Evolutionary conservation across 1,284 basidiomycete species (phyloP), one percentile per base, ranked within the genome.

Genomic region (Leccinum subspadiceum): DNA sequence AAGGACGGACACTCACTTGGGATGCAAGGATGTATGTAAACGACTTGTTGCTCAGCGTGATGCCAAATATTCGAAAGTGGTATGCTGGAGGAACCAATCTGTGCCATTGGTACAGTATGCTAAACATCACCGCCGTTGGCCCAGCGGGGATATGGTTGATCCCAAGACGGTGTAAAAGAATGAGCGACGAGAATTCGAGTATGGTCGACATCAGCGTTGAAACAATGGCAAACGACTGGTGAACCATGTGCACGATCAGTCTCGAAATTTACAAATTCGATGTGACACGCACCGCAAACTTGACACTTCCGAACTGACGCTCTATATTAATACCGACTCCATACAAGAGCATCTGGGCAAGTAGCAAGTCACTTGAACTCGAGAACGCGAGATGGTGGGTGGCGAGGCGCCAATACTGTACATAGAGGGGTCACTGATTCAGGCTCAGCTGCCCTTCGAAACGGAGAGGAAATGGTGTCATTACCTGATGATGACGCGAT

Each of bases 351-450:
- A 96, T 69, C 64, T 91, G 85, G 1, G 84, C 85, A 52, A 96
- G 72, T 55, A 97, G 83, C 33, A 98, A 80, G 70, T 96, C 93
- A 60, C 90, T 90, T 0, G 91, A 94, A 72, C 88, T 95, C 4
- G 87, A 82, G 70, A 91, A 96, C 2, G 87, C 89, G 17, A 93
- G 66, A 60, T 93, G 90, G 70, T 94, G 90, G 4, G 82, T 76
- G 10, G 85, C 67, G 7, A 96, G 79, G 26, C 95, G 83, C 92
- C 93, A 97, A 70, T 93, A 94, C 92, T 97, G 73, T 56, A 55
- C 54, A 60, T 56, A 55, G 60, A 59, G 39, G 46, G 9, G 12
- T 53, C 54, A 60, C 65, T 65, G 62, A 63, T 64, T 68, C 62
- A 69, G 67, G 58, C 63, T 70, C 37, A 63, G 63, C 44, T 31